phyloP scores from a whole-genome alignment of 2,329 filamentous ascomycete genomes.

The Colletotrichum lentis region DNA sequence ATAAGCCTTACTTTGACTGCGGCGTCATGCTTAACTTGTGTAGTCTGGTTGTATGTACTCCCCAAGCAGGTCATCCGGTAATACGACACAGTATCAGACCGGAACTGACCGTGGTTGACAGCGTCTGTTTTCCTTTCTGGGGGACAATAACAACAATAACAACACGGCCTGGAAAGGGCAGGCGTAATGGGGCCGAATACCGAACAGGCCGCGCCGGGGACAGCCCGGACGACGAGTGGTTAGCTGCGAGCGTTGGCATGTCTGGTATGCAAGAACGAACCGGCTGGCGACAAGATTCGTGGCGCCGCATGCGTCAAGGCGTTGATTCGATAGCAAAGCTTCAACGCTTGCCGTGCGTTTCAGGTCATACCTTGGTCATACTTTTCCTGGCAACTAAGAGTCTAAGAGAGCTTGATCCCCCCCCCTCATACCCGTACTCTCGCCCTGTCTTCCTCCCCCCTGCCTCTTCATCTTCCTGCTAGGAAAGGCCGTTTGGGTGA shows the following conservation, averaged over 20 bases:
- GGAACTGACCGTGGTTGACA: not conserved
- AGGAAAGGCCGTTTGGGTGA: not conserved
- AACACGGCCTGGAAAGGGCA: not conserved
- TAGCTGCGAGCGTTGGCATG: not conserved
- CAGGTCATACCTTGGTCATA: not conserved
- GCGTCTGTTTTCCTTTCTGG: not conserved
- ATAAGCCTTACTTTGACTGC: no score
- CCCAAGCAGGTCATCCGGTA: no score
- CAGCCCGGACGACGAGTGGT: not conserved
- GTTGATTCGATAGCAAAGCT: not conserved
- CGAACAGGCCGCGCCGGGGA: constrained; percentile 1
- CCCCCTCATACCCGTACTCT: not conserved
- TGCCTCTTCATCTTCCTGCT: not conserved
- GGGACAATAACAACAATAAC: not conserved
- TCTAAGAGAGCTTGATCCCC: constrained; percentile 8
- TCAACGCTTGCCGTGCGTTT: constrained; percentile 20
- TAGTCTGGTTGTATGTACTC: no score
- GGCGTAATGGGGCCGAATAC: not conserved
- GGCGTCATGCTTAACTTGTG: no score
- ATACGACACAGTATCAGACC: no score
- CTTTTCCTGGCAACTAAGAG: not conserved
- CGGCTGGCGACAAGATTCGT: not conserved
- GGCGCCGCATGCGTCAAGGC: constrained; percentile 25
- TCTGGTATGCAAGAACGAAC: not conserved
- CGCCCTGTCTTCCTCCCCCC: no score